phyloP scores from a whole-genome alignment of 768 basidiomycete genomes.

The Calvatia gigantea region DNA sequence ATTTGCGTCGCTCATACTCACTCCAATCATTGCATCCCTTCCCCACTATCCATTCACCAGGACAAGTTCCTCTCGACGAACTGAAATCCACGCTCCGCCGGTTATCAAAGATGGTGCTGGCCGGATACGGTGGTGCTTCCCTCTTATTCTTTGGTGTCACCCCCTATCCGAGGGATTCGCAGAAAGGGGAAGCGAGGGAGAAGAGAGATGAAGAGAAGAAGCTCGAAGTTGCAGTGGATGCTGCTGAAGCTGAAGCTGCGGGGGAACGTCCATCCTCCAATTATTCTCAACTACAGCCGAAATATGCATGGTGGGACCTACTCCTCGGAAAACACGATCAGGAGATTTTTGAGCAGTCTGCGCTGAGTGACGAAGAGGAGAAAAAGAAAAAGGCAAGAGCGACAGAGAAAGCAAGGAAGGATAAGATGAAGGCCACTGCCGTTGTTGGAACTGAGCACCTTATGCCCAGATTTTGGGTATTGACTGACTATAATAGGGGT shows the following conservation, averaged over 20 bases:
- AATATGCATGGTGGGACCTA: constrained; percentile 84
- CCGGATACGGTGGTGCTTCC: constrained; percentile 81
- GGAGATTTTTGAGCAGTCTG: constrained; percentile 75
- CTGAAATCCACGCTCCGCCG: constrained; percentile 71
- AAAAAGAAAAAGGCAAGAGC: constrained; percentile 13
- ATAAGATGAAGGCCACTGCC: constrained; percentile 51
- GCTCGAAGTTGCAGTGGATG: constrained; percentile 63
- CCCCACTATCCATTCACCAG: constrained; percentile 15
- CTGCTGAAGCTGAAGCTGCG: constrained; percentile 63
- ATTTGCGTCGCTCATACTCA: constrained; percentile 6
- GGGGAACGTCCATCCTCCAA: constrained; percentile 48
- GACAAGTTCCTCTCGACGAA: constrained; percentile 37
- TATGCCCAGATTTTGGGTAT: constrained; percentile 84
- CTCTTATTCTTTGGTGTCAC: constrained; percentile 77
- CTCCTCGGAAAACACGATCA: constrained; percentile 77
- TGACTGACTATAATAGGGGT: constrained; percentile 72
- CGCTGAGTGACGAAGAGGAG: constrained; percentile 24
- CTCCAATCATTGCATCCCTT: constrained; percentile 12
- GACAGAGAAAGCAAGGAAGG: constrained; percentile 30
- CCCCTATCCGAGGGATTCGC: constrained; percentile 16
- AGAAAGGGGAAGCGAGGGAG: constrained; percentile 23
- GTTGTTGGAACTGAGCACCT: constrained; percentile 61
- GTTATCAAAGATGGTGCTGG: constrained; percentile 78
- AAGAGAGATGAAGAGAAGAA: constrained; percentile 57
- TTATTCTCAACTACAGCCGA: constrained; percentile 29